Percentiles rank a stretch among this genome's conserved stretches.
Conservation (phyloP, 495 filamentous ascomycete genomes). For the Hypoxylon perforatum region DNA sequence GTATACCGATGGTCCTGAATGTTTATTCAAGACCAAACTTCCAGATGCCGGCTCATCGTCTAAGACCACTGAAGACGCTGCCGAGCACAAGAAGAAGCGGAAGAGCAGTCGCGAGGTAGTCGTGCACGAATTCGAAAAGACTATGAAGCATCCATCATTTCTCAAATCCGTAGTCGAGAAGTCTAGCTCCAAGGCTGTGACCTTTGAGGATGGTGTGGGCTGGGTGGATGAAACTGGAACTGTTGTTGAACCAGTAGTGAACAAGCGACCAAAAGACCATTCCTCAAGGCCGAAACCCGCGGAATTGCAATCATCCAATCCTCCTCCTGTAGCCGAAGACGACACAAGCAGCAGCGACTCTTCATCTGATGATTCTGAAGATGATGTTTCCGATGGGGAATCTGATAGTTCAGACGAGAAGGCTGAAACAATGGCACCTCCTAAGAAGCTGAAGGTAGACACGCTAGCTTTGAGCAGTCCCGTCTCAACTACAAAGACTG, state of each 20-base stretch:
- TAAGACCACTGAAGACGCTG: conserved; percentile 56
- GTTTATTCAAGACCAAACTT: conserved; percentile 84
- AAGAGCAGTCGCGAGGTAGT: conserved; percentile 63
- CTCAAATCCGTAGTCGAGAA: conserved; percentile 62
- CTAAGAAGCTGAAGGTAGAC: conserved; percentile 25
- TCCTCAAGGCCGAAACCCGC: conserved; percentile 24
- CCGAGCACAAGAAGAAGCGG: conserved; percentile 65
- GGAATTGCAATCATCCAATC: conserved; percentile 27
- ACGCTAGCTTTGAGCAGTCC: conserved; percentile 38
- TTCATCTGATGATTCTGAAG: conserved; percentile 45
- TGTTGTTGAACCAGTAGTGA: conserved; percentile 69
- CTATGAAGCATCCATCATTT: conserved; percentile 81
- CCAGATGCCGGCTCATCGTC: conserved; percentile 58
- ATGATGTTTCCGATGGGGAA: conserved; percentile 33
- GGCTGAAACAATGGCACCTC: conserved; percentile 5
- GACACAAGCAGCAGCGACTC: conserved; percentile 49
- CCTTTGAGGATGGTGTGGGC: conserved; percentile 81
- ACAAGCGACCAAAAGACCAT: conserved; percentile 37
- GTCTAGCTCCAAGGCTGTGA: conserved; percentile 49
- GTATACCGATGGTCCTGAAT: conserved; percentile 80
- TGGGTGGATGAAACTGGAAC: conserved; percentile 87
- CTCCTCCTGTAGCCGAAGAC: conserved; percentile 29
- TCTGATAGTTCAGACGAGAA: conserved; percentile 36
- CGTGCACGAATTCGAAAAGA: conserved; percentile 85
- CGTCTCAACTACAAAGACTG: conserved; percentile 26